Percentiles rank a stretch among this genome's conserved stretches.
phyloP scores from a whole-genome alignment of 345 rosid species.

The Sonneratia alba region DNA sequence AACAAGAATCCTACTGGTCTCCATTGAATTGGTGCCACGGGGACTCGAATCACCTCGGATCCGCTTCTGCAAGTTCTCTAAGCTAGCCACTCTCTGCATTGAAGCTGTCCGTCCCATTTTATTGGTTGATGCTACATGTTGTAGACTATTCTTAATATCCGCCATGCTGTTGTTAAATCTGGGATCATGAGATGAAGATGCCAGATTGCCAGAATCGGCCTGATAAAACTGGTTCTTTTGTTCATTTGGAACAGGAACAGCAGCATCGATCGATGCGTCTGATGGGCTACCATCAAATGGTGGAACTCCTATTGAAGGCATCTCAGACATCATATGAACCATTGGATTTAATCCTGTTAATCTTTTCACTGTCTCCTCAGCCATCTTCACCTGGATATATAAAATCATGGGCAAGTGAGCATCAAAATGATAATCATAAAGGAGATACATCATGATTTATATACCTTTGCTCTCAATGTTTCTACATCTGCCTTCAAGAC shows the following conservation, averaged over 20 bases:
- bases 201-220: constrained; percentile 18
- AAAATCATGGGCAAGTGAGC: constrained; percentile 2
- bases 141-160: constrained; percentile 24
- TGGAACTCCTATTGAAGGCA: constrained; percentile 29
- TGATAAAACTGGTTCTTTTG: constrained; percentile 25
- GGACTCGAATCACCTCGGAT: constrained; percentile 42
- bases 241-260: constrained; percentile 45
- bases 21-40: constrained; percentile 12
- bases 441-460: constrained; percentile 3
- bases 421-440: not conserved
- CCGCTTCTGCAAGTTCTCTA: constrained; percentile 84
- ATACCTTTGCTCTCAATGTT: constrained; percentile 88
- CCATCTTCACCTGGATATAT: constrained; percentile 77
- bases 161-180: constrained; percentile 25
- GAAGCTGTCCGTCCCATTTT: constrained; percentile 60
- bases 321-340: constrained; percentile 41
- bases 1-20: not conserved
- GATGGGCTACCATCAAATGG: constrained; percentile 41
- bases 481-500: constrained; percentile 87
- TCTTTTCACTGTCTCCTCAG: constrained; percentile 81
- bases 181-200: constrained; percentile 18
- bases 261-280: constrained; percentile 43
- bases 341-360: constrained; percentile 63
- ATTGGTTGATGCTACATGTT: constrained; percentile 24
- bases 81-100: constrained; percentile 72